These are phyloP conservation scores for Scleromitrula shiraiana DNA, from an alignment of 2,329 filamentous ascomycete species.

Conservation along the genomic window DNA sequence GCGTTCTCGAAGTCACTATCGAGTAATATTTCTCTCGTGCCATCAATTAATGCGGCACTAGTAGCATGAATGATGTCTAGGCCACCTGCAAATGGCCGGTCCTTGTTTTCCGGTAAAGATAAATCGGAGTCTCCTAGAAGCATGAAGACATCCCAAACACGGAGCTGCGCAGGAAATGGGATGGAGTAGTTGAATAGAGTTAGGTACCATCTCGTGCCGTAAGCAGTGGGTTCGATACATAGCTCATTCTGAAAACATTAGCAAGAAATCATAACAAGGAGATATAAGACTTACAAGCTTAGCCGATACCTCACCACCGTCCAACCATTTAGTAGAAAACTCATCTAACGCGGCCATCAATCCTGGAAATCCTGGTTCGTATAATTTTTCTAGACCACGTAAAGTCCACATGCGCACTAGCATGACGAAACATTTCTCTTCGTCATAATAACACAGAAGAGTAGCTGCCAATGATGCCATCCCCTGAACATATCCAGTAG, in stretches of 20 bases:
- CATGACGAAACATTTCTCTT: constrained; percentile 93
- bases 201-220: constrained; percentile 94
- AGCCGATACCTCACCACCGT: constrained; percentile 64
- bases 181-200: constrained; percentile 97
- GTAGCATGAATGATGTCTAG: constrained; percentile 87
- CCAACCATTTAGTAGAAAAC: constrained; percentile 79
- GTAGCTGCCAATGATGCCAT: constrained; percentile 94
- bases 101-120: constrained; percentile 20
- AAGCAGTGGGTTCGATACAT: constrained; percentile 79
- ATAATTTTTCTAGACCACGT: constrained; percentile 77
- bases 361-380: constrained; percentile 75
- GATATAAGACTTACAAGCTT: constrained; percentile 58
- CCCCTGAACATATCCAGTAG: constrained; percentile 92
- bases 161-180: constrained; percentile 85
- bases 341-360: constrained; percentile 79
- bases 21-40: constrained; percentile 77
- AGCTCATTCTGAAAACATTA: constrained; percentile 54
- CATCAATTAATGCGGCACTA: constrained; percentile 82
- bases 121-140: constrained; percentile 71
- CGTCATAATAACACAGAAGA: constrained; percentile 91
- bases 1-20: constrained; percentile 95
- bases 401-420: constrained; percentile 89
- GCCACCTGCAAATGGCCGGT: constrained; percentile 48
- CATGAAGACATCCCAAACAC: constrained; percentile 98
- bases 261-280: not conserved